A percentile compares a stretch with the other conserved stretches of the same genome.
Evolutionary conservation across 202 grass and related monocot genomes (phyloP).

Genomic region (Alloteropsis angusta): DNA sequence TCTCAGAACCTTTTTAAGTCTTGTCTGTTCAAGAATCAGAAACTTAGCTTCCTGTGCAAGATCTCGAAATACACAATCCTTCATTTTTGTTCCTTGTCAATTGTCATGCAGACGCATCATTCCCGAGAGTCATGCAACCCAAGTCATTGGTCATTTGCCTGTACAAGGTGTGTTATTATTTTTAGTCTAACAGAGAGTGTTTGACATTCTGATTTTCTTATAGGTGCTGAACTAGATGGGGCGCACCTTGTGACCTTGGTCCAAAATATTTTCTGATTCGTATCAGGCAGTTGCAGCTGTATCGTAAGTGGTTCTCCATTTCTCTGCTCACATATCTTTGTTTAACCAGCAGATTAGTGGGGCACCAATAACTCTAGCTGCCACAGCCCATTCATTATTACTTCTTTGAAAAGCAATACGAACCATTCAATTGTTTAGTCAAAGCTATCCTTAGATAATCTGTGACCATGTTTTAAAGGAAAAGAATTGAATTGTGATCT

Average conservation of each 20-base stretch:
- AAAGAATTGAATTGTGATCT: background rate
- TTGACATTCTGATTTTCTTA: background rate
- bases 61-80: background rate
- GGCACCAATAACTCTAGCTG: constrained; percentile 19
- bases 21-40: background rate
- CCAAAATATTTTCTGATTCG: background rate
- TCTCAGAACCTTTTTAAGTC: background rate
- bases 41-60: background rate
- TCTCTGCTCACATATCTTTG: background rate
- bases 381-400: background rate
- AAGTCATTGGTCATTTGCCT: background rate
- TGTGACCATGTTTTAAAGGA: background rate
- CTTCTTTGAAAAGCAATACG: background rate
- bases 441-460: background rate
- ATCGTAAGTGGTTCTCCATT: constrained; percentile 34
- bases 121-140: background rate
- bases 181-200: background rate
- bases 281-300: constrained; percentile 4
- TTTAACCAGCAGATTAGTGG: constrained; percentile 41
- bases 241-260: constrained; percentile 1
- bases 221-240: constrained; percentile 1
- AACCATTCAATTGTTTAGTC: background rate
- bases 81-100: background rate
- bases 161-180: background rate
- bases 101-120: background rate